A percentile compares a stretch with the other conserved stretches of the same genome.
Evolutionary conservation across 2,329 filamentous ascomycete species (phyloP).

Genomic region (Ophiostoma piceae): DNA sequence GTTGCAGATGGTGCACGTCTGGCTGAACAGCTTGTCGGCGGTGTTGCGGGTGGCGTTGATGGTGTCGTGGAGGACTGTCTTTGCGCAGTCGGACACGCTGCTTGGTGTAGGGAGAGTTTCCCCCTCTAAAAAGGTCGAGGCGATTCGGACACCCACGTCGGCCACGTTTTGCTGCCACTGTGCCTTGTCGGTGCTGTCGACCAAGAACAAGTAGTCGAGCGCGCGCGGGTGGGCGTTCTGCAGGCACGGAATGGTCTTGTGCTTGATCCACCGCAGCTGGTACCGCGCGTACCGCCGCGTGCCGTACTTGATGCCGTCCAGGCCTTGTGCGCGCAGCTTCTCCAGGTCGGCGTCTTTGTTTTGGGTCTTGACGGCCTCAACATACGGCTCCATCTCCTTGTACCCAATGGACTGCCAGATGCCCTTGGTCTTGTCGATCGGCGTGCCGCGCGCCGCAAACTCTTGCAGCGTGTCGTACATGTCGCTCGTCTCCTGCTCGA

Average conservation of each 20-base stretch:
- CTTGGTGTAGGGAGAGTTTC: constrained; percentile 45
- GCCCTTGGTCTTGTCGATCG: constrained; percentile 68
- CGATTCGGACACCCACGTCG: constrained; percentile 57
- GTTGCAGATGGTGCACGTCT: constrained; percentile 69
- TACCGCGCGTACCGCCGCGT: constrained; percentile 84
- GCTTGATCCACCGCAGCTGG: constrained; percentile 80
- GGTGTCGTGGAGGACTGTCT: constrained; percentile 51
- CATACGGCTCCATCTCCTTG: constrained; percentile 78
- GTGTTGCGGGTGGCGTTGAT: constrained; percentile 34
- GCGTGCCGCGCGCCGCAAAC: constrained; percentile 41
- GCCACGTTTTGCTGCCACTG: constrained; percentile 61
- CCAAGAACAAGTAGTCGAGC: constrained; percentile 61
- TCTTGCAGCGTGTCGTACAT: constrained; percentile 41
- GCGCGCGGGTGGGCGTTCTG: constrained; percentile 48
- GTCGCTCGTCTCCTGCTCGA: constrained; percentile 46
- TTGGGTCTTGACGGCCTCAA: constrained; percentile 34
- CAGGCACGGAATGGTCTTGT: constrained; percentile 70
- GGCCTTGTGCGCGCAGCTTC: constrained; percentile 51
- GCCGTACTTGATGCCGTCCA: constrained; percentile 73
- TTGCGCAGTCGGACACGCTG: constrained; percentile 45
- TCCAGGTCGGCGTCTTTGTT: constrained; percentile 40
- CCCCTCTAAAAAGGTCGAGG: constrained; percentile 57
- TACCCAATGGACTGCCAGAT: constrained; percentile 98
- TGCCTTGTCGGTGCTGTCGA: constrained; percentile 69
- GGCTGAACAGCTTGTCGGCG: constrained; percentile 42